Conservation (phyloP, 2,329 filamentous ascomycete genomes). For the Sporothrix humicola region DNA sequence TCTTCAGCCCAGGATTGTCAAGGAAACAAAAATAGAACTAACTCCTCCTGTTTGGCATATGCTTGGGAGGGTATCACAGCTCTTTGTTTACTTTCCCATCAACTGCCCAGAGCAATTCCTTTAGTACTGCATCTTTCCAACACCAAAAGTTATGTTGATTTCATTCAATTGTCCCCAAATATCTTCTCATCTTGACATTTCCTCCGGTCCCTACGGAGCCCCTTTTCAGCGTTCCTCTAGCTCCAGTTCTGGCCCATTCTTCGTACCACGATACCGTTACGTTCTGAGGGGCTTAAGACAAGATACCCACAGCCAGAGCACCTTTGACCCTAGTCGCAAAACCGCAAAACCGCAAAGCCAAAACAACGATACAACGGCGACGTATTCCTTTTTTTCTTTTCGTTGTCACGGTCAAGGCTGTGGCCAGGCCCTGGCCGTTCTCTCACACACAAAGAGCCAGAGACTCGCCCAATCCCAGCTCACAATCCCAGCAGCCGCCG, state of each 20-base stretch:
- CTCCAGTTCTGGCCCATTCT: slow-evolving; percentile 6
- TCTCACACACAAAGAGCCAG: background rate
- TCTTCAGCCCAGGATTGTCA: background rate
- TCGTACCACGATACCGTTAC: slow-evolving; percentile 23
- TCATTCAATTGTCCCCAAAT: background rate
- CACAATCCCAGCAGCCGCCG: slow-evolving; percentile 39
- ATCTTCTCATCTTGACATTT: background rate
- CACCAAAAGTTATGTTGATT: background rate
- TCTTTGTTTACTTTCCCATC: background rate
- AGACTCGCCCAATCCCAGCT: slow-evolving; percentile 17
- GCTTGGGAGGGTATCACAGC: background rate
- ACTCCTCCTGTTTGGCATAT: background rate
- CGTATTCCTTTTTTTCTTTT: background rate
- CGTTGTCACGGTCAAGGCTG: slow-evolving; percentile 8
- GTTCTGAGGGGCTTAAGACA: slow-evolving; percentile 25
- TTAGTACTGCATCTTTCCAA: background rate
- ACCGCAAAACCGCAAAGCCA: slow-evolving; percentile 25
- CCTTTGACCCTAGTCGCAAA: slow-evolving; percentile 25
- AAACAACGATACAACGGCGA: slow-evolving; percentile 27
- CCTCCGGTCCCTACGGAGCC: background rate
- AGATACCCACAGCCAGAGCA: slow-evolving; percentile 30
- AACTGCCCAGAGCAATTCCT: too few relatives aligned
- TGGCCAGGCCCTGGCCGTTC: background rate
- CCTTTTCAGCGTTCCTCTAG: background rate
- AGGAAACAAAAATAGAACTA: slow-evolving; percentile 18